Base-by-base conservation (phyloP, 2,329 filamentous ascomycete genomes). In the Fusarium phyllophilum region DNA sequence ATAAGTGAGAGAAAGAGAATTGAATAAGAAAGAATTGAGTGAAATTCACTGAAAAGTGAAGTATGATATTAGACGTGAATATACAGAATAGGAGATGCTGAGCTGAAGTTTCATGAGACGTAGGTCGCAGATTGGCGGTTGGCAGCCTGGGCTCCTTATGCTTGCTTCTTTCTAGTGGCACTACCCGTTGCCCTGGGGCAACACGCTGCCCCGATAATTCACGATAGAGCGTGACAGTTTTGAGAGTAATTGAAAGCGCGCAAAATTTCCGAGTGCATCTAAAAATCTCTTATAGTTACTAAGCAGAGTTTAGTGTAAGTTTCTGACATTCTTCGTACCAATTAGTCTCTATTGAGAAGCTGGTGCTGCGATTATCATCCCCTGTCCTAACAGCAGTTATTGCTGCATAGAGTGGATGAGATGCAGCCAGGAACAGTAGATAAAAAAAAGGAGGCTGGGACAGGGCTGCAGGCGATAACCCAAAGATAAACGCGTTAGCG, bases 401-500 rank as follows among this genome's bases (percentile, higher is more conserved):
- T 81, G 73, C 56, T 68, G 31, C 44, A 48, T 70, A 70, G 81
- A 82, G 81, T 78, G 75, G 66, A 59, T 20, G 24, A 54, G 71
- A 62, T 57, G 59, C 8, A 39, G 44, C 39, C 39, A 52, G 59
- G 62, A 42, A 66, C 36, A 42, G 56, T 20, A 66, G 55, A 68
- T 68, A 66, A 77, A 76, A 77, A 76, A 74, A 62, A 73, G 56
- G 79, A 75, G 79, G 80, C 75, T 80, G 78, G 79, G 72, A 78
- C 77, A 79, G 77, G 80, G 67, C 49, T 55, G 59, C 68, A 75
- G 70, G 61, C 68, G 74, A 62, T 52, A 59, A 51, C 64, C 66
- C 49, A 66, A 42, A 63, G 59, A 64, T 48, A 49, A 49, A 55
- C 56, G 34, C 36, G 34, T 44, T 48, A 44, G 42, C 56, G 49